Conservation (phyloP, 352 stramenopile species). For the Phytophthora ohioensis region DNA sequence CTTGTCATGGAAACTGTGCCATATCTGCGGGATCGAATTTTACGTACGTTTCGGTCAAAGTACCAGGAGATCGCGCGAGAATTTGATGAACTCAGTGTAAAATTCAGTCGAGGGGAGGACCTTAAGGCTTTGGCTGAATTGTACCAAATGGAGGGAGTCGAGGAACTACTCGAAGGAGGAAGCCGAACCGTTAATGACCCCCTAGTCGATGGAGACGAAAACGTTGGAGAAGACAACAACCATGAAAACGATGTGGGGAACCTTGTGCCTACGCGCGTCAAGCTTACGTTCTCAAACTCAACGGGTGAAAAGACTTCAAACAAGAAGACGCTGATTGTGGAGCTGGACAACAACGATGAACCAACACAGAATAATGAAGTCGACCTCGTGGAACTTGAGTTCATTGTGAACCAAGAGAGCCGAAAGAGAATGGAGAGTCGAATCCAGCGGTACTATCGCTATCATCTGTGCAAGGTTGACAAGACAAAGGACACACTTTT, state of each 20-base stretch:
- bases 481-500: neutral
- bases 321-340: constrained; percentile 71
- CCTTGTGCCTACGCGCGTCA: constrained; percentile 41
- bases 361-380: neutral
- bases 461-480: constrained; percentile 40
- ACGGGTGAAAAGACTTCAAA: neutral
- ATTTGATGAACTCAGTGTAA: constrained; percentile 58
- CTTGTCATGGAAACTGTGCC: constrained; percentile 86
- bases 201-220: constrained; percentile 8
- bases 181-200: constrained; percentile 9
- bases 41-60: constrained; percentile 49
- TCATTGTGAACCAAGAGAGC: constrained; percentile 49
- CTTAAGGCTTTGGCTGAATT: constrained; percentile 73
- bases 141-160: constrained; percentile 84
- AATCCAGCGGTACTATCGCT: constrained; percentile 69
- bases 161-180: constrained; percentile 69
- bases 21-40: constrained; percentile 65
- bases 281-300: constrained; percentile 57
- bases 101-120: constrained; percentile 65
- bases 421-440: constrained; percentile 67
- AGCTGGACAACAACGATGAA: constrained; percentile 55
- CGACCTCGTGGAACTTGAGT: constrained; percentile 46
- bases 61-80: constrained; percentile 50
- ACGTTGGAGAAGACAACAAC: constrained; percentile 11
- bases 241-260: constrained; percentile 16